Evolutionary conservation across 495 filamentous ascomycete species (phyloP).

Genomic region (Amniculicola lignicola): DNA sequence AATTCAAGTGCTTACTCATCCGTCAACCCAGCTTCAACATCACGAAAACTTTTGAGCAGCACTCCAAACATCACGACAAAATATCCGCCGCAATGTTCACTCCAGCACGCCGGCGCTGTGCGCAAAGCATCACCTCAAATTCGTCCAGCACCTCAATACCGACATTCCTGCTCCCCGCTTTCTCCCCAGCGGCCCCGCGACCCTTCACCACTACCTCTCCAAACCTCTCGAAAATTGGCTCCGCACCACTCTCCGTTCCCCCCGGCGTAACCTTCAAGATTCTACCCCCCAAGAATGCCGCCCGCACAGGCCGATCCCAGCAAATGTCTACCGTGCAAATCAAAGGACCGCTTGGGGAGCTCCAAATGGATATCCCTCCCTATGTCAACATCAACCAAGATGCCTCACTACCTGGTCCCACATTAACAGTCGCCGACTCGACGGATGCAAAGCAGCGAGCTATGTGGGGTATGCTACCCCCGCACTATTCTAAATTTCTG

Average conservation of each 20-base stretch:
- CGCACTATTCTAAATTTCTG: neutral
- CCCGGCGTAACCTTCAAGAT: slow-evolving; percentile 71
- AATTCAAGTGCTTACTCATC: too few relatives aligned
- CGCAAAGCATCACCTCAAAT: slow-evolving; percentile 9
- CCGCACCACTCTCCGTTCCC: slow-evolving; percentile 76
- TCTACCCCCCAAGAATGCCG: slow-evolving; percentile 52
- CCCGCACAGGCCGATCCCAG: slow-evolving; percentile 48
- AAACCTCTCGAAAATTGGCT: slow-evolving; percentile 75
- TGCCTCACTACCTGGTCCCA: slow-evolving; percentile 55
- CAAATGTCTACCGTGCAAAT: slow-evolving; percentile 61
- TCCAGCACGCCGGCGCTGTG: slow-evolving; percentile 25
- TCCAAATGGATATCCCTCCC: slow-evolving; percentile 67
- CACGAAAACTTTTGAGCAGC: slow-evolving; percentile 1
- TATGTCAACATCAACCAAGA: slow-evolving; percentile 71
- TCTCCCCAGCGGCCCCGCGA: slow-evolving; percentile 49
- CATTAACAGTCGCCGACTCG: slow-evolving; percentile 62
- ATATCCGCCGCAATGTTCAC: slow-evolving; percentile 20
- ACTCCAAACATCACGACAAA: neutral
- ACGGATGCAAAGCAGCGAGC: slow-evolving; percentile 71
- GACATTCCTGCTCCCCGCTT: slow-evolving; percentile 71
- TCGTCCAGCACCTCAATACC: slow-evolving; percentile 51
- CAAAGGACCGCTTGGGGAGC: slow-evolving; percentile 71
- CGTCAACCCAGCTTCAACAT: neutral
- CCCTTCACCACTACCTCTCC: slow-evolving; percentile 68
- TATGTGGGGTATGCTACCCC: slow-evolving; percentile 84